Percentiles rank a stretch among this genome's conserved stretches.
Conservation (phyloP, 2,329 filamentous ascomycete genomes). For the Botrytis porri region DNA sequence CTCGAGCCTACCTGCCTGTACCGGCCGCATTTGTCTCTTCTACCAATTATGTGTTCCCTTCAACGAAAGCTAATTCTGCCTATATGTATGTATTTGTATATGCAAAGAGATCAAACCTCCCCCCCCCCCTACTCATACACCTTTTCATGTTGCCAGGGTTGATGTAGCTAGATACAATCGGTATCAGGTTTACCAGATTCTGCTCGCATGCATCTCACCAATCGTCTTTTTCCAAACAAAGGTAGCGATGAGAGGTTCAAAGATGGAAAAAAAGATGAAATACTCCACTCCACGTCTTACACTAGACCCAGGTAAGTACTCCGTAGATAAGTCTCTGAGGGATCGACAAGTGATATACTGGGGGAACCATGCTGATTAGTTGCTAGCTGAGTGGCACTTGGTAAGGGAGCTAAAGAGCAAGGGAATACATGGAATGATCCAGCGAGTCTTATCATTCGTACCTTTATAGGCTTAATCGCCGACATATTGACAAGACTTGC, state of each 20-base stretch:
- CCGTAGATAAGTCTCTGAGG: neutral
- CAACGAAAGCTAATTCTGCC: neutral
- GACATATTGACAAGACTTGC: neutral
- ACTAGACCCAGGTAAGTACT: neutral
- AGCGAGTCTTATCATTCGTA: neutral
- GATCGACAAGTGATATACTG: neutral
- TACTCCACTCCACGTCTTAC: neutral
- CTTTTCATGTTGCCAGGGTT: neutral
- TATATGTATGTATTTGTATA: neutral
- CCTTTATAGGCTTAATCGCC: neutral
- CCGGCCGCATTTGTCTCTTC: neutral
- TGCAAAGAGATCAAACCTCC: neutral
- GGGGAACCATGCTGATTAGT: slow-evolving; percentile 5
- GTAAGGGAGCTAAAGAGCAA: neutral
- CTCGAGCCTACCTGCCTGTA: neutral
- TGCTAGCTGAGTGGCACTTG: slow-evolving; percentile 17
- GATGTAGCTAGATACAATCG: neutral
- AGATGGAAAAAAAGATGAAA: neutral
- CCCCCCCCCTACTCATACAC: neutral
- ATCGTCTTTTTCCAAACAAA: neutral
- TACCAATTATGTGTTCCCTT: neutral
- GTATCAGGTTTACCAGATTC: neutral
- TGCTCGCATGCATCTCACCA: neutral
- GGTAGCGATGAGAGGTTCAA: neutral
- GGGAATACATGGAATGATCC: neutral